phyloP scores from a whole-genome alignment of 805 yeast genomes.

The Candida boidinii region DNA sequence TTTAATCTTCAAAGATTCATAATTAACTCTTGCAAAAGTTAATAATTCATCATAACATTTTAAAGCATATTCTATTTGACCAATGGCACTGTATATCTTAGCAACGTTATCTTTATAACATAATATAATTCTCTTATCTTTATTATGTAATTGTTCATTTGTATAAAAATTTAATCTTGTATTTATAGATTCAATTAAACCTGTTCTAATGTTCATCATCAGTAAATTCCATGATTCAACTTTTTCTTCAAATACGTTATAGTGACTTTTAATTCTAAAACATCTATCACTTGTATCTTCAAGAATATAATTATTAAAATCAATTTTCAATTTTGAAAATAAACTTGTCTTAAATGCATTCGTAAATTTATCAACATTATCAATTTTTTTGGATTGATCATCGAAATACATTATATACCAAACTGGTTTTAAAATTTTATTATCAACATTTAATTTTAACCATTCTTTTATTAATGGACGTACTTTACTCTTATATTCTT shows the following conservation, averaged over 20 bases:
- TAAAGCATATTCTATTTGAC: conserved; percentile 53
- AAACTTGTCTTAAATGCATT: conserved; percentile 18
- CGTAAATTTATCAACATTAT: conserved; percentile 16
- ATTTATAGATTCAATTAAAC: conserved; percentile 46
- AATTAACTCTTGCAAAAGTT: conserved; percentile 11
- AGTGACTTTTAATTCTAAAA: conserved; percentile 30
- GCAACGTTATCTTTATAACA: conserved; percentile 11
- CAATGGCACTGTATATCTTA: conserved; percentile 34
- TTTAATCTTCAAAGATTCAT: no score
- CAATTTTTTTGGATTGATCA: conserved; percentile 10
- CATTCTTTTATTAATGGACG: conserved; percentile 80
- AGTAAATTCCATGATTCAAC: conserved; percentile 45
- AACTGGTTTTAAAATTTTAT: conserved; percentile 39
- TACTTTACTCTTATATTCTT: conserved; percentile 68
- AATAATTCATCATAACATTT: conserved; percentile 40
- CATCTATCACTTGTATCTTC: conserved; percentile 25
- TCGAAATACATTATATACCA: conserved; percentile 55
- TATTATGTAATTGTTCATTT: conserved; percentile 4
- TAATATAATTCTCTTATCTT: conserved; percentile 6
- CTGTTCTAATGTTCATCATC: conserved; percentile 34
- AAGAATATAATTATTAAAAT: conserved; percentile 12
- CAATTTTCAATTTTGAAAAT: conserved; percentile 21
- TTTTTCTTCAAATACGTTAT: conserved; percentile 27
- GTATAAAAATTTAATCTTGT: conserved; percentile 33
- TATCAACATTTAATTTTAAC: conserved; percentile 39